phyloP scores from a whole-genome alignment of 768 basidiomycete genomes.

The Mrakia hoshinonis region DNA sequence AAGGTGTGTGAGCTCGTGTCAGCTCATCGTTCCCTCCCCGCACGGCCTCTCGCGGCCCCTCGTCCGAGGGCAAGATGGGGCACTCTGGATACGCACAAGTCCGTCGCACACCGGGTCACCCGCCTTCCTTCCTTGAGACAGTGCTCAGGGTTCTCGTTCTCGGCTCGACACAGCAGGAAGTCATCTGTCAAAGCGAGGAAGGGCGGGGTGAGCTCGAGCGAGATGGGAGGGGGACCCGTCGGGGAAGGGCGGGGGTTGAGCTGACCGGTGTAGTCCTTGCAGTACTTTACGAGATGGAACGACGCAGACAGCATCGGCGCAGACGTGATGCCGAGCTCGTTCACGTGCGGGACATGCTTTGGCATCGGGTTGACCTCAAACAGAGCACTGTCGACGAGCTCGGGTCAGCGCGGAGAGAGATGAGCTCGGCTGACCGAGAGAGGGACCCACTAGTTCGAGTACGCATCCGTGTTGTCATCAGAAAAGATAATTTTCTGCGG shows the following conservation, averaged over 20 bases:
- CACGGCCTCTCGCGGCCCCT: not conserved
- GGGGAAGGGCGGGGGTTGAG: slow-evolving; percentile 5
- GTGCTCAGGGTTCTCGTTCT: slow-evolving; percentile 78
- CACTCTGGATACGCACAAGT: slow-evolving; percentile 57
- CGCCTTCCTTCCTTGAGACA: slow-evolving; percentile 92
- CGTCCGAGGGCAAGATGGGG: no score
- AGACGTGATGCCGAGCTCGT: slow-evolving; percentile 80
- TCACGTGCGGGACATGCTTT: slow-evolving; percentile 58
- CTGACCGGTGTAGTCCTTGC: slow-evolving; percentile 93
- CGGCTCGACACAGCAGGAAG: slow-evolving; percentile 95
- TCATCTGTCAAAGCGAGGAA: slow-evolving; percentile 53
- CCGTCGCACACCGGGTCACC: slow-evolving; percentile 88
- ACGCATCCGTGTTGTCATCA: no score
- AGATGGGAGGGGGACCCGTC: not conserved
- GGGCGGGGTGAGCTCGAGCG: not conserved
- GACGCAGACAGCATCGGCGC: slow-evolving; percentile 92
- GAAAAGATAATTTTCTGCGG: no score
- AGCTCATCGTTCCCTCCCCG: not conserved
- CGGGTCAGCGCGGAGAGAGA: no score
- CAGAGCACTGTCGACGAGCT: not conserved
- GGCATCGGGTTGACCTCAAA: slow-evolving; percentile 43
- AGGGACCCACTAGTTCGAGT: no score
- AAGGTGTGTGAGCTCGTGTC: not conserved
- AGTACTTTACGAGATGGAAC: slow-evolving; percentile 92
- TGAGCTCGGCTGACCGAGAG: no score